These are phyloP conservation scores for Hirsutella minnesotensis DNA, from an alignment of 2,329 filamentous ascomycete species.

Conservation along the genomic window DNA sequence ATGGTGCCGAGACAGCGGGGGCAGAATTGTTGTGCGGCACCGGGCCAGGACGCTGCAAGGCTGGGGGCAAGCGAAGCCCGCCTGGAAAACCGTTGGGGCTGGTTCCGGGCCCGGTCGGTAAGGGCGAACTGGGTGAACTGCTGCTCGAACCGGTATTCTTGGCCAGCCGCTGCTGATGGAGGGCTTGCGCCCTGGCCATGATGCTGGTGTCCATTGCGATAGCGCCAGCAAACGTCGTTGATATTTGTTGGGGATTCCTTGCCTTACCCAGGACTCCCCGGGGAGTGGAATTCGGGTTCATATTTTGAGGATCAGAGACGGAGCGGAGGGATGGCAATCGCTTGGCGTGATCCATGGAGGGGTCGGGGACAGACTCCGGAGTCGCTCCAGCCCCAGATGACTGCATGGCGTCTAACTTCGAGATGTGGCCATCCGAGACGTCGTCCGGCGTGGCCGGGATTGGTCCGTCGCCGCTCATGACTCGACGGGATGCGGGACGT, in stretches of 20 bases:
- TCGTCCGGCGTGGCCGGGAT: slow-evolving; percentile 36
- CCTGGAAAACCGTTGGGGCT: slow-evolving; percentile 30
- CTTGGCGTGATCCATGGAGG: slow-evolving; percentile 23
- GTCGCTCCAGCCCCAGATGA: slow-evolving; percentile 38
- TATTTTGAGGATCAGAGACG: slow-evolving; percentile 46
- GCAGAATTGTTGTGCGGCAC: slow-evolving; percentile 41
- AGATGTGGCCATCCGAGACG: slow-evolving; percentile 18
- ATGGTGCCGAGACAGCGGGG: slow-evolving; percentile 38
- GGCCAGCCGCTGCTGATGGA: slow-evolving; percentile 31
- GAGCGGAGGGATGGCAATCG: slow-evolving; percentile 48
- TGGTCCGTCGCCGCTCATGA: slow-evolving; percentile 21
- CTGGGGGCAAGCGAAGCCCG: slow-evolving; percentile 28
- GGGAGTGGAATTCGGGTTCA: slow-evolving; percentile 77
- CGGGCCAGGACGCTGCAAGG: slow-evolving; percentile 32
- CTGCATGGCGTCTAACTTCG: slow-evolving; percentile 31
- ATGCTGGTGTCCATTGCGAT: slow-evolving; percentile 25
- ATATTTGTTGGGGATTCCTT: slow-evolving; percentile 35
- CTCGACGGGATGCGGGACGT: background rate
- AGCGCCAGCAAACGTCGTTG: slow-evolving; percentile 21
- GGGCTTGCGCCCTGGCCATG: slow-evolving; percentile 35
- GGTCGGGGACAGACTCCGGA: slow-evolving; percentile 26
- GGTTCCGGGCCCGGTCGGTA: slow-evolving; percentile 18
- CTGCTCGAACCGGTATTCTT: slow-evolving; percentile 25
- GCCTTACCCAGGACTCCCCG: slow-evolving; percentile 63
- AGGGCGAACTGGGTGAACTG: slow-evolving; percentile 18